Base-by-base conservation (phyloP, 441 rosid species). In the Manihot esculenta region DNA sequence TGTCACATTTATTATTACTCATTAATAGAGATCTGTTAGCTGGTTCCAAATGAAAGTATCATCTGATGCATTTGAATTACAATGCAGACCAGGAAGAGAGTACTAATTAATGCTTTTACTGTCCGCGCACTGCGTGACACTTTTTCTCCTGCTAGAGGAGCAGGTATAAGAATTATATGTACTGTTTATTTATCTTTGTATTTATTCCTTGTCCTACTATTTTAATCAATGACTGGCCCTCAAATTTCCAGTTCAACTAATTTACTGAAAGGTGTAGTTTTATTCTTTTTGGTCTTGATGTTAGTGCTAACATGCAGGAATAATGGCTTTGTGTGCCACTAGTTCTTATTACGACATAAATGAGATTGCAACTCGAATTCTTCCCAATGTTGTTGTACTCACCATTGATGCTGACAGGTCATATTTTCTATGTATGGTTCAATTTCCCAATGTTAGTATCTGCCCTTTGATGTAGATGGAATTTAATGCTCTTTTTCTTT, bases 81-180 rank as follows among this genome's bases (percentile, higher is more conserved):
- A 47, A 47, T 70, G 80, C 86, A 93, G 99, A 93, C 94, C n/a
- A 90, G 98, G 87, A 96, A 91, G 79, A 82, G 99, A 84, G 98
- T 96, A 73, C 77, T 96, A 82, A 93, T 96, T 69, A 96, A 96
- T 87, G 99, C 99, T 71, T 96, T 96, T 83, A 93, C 98, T 26
- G 99, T 91, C 66, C 97, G 99, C 83, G 99, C 98, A 62, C 66
- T 96, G 81, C 92, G 94, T 63, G 99, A 96, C 85, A 86, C 96
- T 62, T 96, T 96, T 79, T 84, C 98, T 79, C 97, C 96, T 80
- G 99, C 99, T 77, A 91, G 98, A 80, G 99, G 92, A 82, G 99
- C 99, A 83, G 99, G 99, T 96, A 90, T 59, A 51, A 72, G 66
- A 79, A 68, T 62, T 79, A 23, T 55, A 42, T 61, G 27, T 66